These are phyloP conservation scores for Olyra latifolia DNA, from an alignment of 176 grass and related monocot genomes.

Conservation along the genomic window DNA sequence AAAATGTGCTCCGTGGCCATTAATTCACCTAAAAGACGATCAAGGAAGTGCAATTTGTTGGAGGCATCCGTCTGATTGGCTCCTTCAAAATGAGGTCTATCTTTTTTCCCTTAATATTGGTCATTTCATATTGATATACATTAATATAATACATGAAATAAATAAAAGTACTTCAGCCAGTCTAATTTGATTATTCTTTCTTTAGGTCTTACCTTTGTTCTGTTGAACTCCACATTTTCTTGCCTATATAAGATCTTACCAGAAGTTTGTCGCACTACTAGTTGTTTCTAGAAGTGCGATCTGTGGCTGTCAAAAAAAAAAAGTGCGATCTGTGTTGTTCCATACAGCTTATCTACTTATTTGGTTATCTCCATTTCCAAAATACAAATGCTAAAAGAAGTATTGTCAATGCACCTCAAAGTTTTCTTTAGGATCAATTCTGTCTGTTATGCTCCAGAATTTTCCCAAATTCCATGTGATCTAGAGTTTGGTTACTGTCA, in stretches of 20 bases:
- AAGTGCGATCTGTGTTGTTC: too few relatives aligned
- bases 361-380: too few relatives aligned
- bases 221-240: neutral
- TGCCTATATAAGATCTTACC: neutral
- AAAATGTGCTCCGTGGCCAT: conserved; percentile 85
- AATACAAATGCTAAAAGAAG: too few relatives aligned
- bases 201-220: neutral
- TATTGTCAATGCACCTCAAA: too few relatives aligned
- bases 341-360: too few relatives aligned
- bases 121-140: conserved; percentile 11
- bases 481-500: neutral
- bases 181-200: conserved; percentile 15
- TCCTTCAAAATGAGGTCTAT: conserved; percentile 72
- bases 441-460: neutral
- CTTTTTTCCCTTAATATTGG: conserved; percentile 46
- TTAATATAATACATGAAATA: neutral
- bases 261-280: neutral
- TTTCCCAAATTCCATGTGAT: neutral
- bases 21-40: conserved; percentile 51
- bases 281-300: neutral
- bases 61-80: conserved; percentile 64
- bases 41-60: conserved; percentile 62
- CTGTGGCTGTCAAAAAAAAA: too few relatives aligned
- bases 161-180: conserved; percentile 6
- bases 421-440: too few relatives aligned